phyloP scores from a whole-genome alignment of 2,329 filamentous ascomycete species.

The Botrytis squamosa region DNA sequence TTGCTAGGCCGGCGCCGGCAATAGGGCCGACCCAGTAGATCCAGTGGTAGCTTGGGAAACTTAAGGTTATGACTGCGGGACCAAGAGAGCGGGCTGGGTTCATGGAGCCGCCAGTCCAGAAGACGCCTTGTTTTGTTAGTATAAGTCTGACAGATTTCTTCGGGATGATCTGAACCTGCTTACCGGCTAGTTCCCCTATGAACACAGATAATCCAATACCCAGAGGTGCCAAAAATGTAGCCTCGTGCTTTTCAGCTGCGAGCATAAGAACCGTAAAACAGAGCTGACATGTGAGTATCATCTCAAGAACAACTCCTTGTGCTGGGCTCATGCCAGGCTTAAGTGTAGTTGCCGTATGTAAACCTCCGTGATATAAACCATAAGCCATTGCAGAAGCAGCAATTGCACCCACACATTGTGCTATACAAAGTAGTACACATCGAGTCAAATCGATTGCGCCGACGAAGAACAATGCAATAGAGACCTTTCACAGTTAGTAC shows the following conservation, averaged over 20 bases:
- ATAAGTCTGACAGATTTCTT: neutral
- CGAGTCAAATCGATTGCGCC: constrained; percentile 40
- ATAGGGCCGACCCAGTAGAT: constrained; percentile 52
- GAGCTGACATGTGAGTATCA: constrained; percentile 49
- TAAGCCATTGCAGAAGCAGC: constrained; percentile 45
- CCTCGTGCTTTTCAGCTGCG: constrained; percentile 51
- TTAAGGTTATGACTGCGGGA: constrained; percentile 45
- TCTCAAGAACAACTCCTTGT: constrained; percentile 52
- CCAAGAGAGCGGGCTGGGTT: constrained; percentile 50
- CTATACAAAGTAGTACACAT: constrained; percentile 37
- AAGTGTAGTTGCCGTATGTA: constrained; percentile 46
- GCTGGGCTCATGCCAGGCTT: constrained; percentile 43
- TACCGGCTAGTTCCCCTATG: constrained; percentile 44
- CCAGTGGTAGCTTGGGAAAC: constrained; percentile 47
- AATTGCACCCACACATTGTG: constrained; percentile 41
- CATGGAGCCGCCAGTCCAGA: constrained; percentile 49
- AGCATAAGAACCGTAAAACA: constrained; percentile 53
- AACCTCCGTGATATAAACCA: constrained; percentile 45
- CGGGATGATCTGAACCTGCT: neutral
- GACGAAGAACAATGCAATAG: constrained; percentile 42
- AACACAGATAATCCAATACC: constrained; percentile 49
- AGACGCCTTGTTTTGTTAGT: constrained; percentile 40
- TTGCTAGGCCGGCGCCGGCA: constrained; percentile 50
- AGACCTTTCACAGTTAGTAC: constrained; percentile 34
- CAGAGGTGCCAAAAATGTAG: constrained; percentile 49